phyloP scores from a whole-genome alignment of 306 rosid species.

The Bauhinia variegata region DNA sequence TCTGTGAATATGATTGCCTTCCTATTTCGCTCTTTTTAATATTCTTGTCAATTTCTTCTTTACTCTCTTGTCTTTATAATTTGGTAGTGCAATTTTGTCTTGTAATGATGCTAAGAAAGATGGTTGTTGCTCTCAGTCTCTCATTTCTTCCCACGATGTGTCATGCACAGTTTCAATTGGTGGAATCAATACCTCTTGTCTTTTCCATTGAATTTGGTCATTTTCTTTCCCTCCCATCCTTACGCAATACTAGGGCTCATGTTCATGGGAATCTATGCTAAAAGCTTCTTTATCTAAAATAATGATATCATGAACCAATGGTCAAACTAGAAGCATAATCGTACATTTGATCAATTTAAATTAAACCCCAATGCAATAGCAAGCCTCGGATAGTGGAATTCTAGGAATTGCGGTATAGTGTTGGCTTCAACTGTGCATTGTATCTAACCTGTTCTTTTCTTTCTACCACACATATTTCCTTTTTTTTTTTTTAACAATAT shows the following conservation, averaged over 20 bases:
- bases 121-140: neutral
- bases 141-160: constrained; percentile 1
- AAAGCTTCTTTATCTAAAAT: neutral
- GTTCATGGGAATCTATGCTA: neutral
- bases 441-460: too few species aligned
- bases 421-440: constrained; percentile 2
- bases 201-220: constrained; percentile 29
- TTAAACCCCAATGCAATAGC: too few species aligned
- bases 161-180: neutral
- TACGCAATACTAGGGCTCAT: constrained; percentile 17
- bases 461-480: too few species aligned
- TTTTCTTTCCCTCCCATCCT: constrained; percentile 2
- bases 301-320: neutral
- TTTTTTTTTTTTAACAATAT: too few species aligned
- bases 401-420: neutral
- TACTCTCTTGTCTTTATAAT: neutral
- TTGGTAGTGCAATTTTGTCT: neutral
- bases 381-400: neutral
- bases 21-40: too few species aligned
- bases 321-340: too few species aligned
- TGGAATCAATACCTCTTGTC: constrained; percentile 46
- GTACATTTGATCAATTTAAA: too few species aligned
- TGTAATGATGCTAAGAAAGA: too few species aligned
- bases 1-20: constrained; percentile 48
- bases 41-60: neutral